phyloP scores from a whole-genome alignment of 2,329 filamentous ascomycete genomes.

The Aspergillus pseudoterreus region DNA sequence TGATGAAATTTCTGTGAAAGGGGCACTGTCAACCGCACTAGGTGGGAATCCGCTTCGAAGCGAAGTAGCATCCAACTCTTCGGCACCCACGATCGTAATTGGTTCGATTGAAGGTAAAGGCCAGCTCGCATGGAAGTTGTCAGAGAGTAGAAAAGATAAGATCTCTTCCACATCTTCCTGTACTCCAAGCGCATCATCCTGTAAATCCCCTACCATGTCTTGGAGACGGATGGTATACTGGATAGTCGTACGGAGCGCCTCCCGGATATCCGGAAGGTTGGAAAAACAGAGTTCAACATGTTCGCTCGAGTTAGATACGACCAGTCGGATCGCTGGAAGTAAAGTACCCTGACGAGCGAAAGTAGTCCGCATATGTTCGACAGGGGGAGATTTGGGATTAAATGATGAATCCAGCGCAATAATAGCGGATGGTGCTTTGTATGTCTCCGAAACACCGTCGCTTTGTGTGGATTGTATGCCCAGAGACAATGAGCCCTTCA shows the following conservation, averaged over 20 bases:
- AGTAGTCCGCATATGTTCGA: constrained; percentile 37
- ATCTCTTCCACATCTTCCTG: constrained; percentile 40
- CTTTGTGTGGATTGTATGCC: constrained; percentile 30
- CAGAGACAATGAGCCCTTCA: constrained; percentile 33
- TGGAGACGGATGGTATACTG: constrained; percentile 31
- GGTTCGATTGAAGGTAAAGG: constrained; percentile 35
- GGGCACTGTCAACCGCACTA: not conserved
- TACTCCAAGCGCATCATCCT: constrained; percentile 39
- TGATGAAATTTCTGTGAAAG: constrained; percentile 3
- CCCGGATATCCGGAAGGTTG: constrained; percentile 29
- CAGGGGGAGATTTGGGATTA: constrained; percentile 34
- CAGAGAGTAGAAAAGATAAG: constrained; percentile 28
- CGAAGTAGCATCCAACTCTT: constrained; percentile 20
- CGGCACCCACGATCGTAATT: constrained; percentile 30
- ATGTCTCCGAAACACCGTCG: constrained; percentile 28
- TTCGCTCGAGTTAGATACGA: constrained; percentile 45
- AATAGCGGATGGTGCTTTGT: constrained; percentile 36
- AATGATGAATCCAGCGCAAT: constrained; percentile 44
- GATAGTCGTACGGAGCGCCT: constrained; percentile 32
- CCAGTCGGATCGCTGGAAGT: constrained; percentile 42
- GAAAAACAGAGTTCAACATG: constrained; percentile 45
- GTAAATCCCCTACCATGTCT: constrained; percentile 38
- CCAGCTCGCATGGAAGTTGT: constrained; percentile 37
- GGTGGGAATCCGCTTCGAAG: constrained; percentile 5
- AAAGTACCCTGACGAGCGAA: constrained; percentile 32